Evolutionary conservation across 345 rosid genomes (phyloP), one percentile per base, ranked within the genome.

Genomic region (Arabis hirsuta): DNA sequence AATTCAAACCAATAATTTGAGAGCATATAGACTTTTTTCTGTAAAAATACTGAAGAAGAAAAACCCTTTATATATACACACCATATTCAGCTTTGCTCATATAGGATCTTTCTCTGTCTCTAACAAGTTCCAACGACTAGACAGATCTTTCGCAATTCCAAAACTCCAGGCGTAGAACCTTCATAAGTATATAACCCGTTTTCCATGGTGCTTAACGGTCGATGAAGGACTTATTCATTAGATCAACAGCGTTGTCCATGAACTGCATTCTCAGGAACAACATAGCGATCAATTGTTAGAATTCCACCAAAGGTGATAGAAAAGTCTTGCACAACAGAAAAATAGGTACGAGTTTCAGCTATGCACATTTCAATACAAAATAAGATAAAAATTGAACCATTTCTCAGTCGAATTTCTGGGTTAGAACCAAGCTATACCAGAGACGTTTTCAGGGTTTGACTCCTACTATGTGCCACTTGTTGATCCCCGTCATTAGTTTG

Each of bases 161-260:
- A 75, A 74, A 75, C 62, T 42, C 24, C 14, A 43, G 31, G 22
- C 31, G 68, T 48, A 61, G 22, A 59, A 66, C 55, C 55, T 67
- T 67, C 43, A 46, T 20, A 65, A 56, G 26, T 54, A 39, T 16
- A 38, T 39, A 39, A 11, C 36, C 43, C 8, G 12, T 24, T 12
- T 27, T 26, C 26, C 20, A 11, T 45, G 55, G 46, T 63, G 67
- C 50, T 84, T 80, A 81, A 64, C 93, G 93, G 77, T 88, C 97
- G 13, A 84, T 80, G 78, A 92, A 92, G 3, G 97, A 88, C 82
- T 90, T 88, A 80, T 92, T 82, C 96, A 90, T 92, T 80, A 90
- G 85, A 79, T 80, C 76, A 22, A 88, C 89, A 12, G 96, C 98
- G 19, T 87, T 81, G 48, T 92, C 98, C 98, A 90, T 84, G 78